These are phyloP conservation scores for Termitomyces sp. DNA, from an alignment of 768 basidiomycete genomes.

Conservation along the genomic window DNA sequence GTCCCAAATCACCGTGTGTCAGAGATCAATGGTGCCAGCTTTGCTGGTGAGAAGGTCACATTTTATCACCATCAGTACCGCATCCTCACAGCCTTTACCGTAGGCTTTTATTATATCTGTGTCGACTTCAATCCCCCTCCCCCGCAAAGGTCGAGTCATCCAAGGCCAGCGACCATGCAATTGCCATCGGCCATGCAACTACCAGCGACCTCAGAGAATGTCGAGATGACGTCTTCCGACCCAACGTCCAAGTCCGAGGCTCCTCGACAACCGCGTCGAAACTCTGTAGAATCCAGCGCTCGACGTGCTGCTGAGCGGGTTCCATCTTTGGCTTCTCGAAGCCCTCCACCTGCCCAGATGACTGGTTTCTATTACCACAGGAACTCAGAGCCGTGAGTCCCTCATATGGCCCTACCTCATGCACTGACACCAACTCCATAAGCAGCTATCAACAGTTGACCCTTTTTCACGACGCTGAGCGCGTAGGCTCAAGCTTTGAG, in stretches of 20 bases:
- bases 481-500: constrained; percentile 75
- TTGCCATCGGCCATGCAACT: too few species aligned
- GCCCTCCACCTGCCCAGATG: constrained; percentile 65
- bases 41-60: constrained; percentile 63
- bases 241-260: constrained; percentile 29
- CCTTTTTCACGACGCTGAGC: constrained; percentile 71
- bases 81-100: constrained; percentile 12
- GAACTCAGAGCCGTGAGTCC: constrained; percentile 84
- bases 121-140: constrained; percentile 82
- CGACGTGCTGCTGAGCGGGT: constrained; percentile 36
- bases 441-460: constrained; percentile 81
- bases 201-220: constrained; percentile 24
- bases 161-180: constrained; percentile 23
- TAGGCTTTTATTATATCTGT: constrained; percentile 93
- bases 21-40: constrained; percentile 93
- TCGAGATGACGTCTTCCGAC: constrained; percentile 21
- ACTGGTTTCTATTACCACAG: constrained; percentile 92
- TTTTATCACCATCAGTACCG: constrained; percentile 6
- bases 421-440: constrained; percentile 4
- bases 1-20: constrained; percentile 93
- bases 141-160: constrained; percentile 18
- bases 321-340: constrained; percentile 41
- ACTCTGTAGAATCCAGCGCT: constrained; percentile 34
- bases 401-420: neutral
- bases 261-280: constrained; percentile 32